A percentile compares a stretch with the other conserved stretches of the same genome.
Conservation (phyloP, 2,329 filamentous ascomycete species). For the Zasmidium citrigriseum region DNA sequence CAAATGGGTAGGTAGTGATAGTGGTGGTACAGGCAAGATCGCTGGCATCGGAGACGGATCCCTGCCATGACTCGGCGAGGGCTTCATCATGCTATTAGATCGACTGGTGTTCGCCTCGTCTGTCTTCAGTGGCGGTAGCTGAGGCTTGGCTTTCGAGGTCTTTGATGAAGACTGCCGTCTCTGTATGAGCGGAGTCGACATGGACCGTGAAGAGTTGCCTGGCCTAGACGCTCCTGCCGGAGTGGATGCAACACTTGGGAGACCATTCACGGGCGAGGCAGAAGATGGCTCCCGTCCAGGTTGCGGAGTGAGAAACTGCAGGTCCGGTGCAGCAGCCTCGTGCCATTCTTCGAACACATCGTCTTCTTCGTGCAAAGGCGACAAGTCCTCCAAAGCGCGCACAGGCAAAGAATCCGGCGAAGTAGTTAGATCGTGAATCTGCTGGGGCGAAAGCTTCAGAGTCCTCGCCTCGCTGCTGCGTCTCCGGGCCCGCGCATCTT, state of each 20-base stretch:
- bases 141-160: slow-evolving; percentile 14
- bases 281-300: background rate
- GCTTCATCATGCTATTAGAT: slow-evolving; percentile 30
- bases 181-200: slow-evolving; percentile 13
- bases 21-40: slow-evolving; percentile 60
- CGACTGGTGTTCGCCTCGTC: slow-evolving; percentile 34
- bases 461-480: slow-evolving; percentile 20
- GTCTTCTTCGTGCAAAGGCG: slow-evolving; percentile 9
- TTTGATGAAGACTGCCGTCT: slow-evolving; percentile 17
- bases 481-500: slow-evolving; percentile 3
- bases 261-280: slow-evolving; percentile 2
- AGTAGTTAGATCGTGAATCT: slow-evolving; percentile 20
- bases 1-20: slow-evolving; percentile 66
- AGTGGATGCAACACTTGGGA: slow-evolving; percentile 10
- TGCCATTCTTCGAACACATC: slow-evolving; percentile 13
- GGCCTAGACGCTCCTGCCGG: slow-evolving; percentile 3
- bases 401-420: slow-evolving; percentile 25
- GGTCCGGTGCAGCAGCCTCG: slow-evolving; percentile 6
- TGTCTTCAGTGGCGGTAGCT: slow-evolving; percentile 20
- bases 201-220: slow-evolving; percentile 7
- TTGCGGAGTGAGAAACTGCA: background rate
- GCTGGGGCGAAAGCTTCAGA: slow-evolving; percentile 17
- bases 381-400: slow-evolving; percentile 17
- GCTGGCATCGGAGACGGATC: slow-evolving; percentile 49
- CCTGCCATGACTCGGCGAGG: slow-evolving; percentile 35